Base-by-base conservation (phyloP, 306 rosid genomes). In the Cajanus cajan region DNA sequence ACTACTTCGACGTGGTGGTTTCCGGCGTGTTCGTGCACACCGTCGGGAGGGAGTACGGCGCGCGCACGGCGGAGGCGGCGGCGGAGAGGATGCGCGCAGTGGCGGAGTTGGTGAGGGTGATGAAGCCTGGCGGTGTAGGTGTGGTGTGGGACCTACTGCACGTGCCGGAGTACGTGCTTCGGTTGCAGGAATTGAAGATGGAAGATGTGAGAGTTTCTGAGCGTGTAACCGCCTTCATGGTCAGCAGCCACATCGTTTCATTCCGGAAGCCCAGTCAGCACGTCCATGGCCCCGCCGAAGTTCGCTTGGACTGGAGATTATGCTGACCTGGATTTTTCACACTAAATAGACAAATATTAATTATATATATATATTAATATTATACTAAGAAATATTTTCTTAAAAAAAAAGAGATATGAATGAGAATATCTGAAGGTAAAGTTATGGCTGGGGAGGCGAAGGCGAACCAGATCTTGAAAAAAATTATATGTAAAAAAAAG, bases 71-170 rank as follows among this genome's bases (percentile, higher is more conserved):
- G 72, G 97, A 93, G 90, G 99, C 99, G 2, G 84, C 97, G 43
- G 96, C 99, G 22, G 99, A 96, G 89, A 82, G 99, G 90, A 96
- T 90, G 92, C 71, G 97, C 77, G 98, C 89, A 25, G 85, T 96
- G 84, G 97, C 97, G 21, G 99, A 96, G 90, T 4, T 96, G 82
- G 97, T 96, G 7, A 70, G 99, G 66, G 99, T 96, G 2, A 18
- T 96, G 87, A 96, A 96, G 71, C 93, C 98, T 0, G 99, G 97
- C 0, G 99, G 96, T 6, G 79, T 87, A 2, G 97, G 83, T 6
- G 99, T 96, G 0, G 99, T 96, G 91, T 96, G 99, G 99, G 99
- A 96, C 79, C 77, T 96, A 1, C 67, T 90, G 79, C 99, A 96
- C 87, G 99, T 90, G 82, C 99, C 97, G 21, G 99, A 96, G 76